Evolutionary conservation across 768 basidiomycete genomes (phyloP), one percentile per base, ranked within the genome.

Genomic region (Amanita brunnescens): DNA sequence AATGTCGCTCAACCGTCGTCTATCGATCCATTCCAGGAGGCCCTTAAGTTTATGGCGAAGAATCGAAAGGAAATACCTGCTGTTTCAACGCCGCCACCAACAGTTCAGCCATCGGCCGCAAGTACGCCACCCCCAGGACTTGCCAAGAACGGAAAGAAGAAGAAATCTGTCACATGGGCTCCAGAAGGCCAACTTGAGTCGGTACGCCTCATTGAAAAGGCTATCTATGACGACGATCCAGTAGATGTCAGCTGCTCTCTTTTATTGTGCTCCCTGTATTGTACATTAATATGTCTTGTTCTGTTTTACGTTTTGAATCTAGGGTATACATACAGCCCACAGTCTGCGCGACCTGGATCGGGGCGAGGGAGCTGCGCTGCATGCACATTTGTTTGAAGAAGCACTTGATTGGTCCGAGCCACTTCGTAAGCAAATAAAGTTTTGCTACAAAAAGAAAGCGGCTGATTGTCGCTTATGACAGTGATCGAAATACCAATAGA

Each of bases 191-290:
- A 79, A 64, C 81, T 92, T 58, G 86, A 83, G 71, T 72, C 78
- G 61, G 74, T 92, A 65, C 81, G 80, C 67, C 67, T 82, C 64
- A 92, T 92, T 70, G 87, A 91, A 71, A 80, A 78, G 61, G 89
- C 91, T 57, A 73, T 91, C 60, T 92, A 92, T 71, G 91, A 91
- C 59, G 90, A 91, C 67, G 91, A 91, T 74, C 80, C 81, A 61
- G 74, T 79, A 73, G 85, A 87, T 77, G 90, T 91, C 79, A 83
- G 87, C 79, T 60, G 61, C 60, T 59, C 71, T 70, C 65, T 71
- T 67, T 62, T 67, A 65, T 67, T 65, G 67, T 54, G 45, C 26
- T 51, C 58, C 58, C 57, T 65, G 70, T 72, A 76, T 67, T 61
- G 60, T 72, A 79, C 71, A 70, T 81, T 81, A 76, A 80, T 74